These are phyloP conservation scores for Exophiala alcalophila DNA, from an alignment of 2,329 filamentous ascomycete genomes.

Conservation along the genomic window DNA sequence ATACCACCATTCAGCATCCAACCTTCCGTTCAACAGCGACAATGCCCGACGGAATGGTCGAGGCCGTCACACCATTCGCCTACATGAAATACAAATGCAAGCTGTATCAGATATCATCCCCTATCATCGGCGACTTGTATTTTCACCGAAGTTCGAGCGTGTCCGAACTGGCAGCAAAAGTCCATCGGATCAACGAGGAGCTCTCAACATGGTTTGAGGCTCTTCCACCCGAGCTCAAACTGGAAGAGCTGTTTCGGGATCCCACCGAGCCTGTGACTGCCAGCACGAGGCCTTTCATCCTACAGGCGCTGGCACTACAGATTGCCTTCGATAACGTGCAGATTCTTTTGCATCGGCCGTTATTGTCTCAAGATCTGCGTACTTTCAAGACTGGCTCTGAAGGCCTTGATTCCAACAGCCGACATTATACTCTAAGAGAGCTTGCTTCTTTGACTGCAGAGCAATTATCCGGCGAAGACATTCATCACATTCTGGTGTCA, in stretches of 20 bases:
- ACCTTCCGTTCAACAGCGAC: constrained; percentile 19
- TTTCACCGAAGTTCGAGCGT: constrained; percentile 21
- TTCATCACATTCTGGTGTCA: constrained; percentile 16
- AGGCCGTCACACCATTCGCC: constrained; percentile 22
- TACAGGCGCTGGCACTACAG: constrained; percentile 45
- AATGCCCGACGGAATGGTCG: constrained; percentile 18
- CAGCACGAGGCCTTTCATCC: constrained; percentile 21
- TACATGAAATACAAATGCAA: constrained; percentile 25
- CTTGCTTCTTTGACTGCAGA: constrained; percentile 35
- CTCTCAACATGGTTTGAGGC: constrained; percentile 16
- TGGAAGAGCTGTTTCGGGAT: constrained; percentile 17
- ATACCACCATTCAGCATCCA: constrained; percentile 17
- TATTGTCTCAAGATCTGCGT: constrained; percentile 33
- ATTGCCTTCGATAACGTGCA: constrained; percentile 45
- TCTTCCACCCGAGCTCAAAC: constrained; percentile 22
- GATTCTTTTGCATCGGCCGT: constrained; percentile 44
- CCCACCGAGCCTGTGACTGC: constrained; percentile 8
- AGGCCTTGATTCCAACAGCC: constrained; percentile 33
- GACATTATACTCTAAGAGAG: constrained; percentile 26
- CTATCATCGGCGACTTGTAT: constrained; percentile 23
- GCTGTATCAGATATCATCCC: constrained; percentile 25
- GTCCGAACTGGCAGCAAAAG: constrained; percentile 12
- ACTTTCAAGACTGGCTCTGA: constrained; percentile 30
- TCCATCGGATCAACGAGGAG: constrained; percentile 19
- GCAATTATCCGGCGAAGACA: constrained; percentile 5